phyloP scores from a whole-genome alignment of 352 stramenopile species.

The Phytophthora sp. region DNA sequence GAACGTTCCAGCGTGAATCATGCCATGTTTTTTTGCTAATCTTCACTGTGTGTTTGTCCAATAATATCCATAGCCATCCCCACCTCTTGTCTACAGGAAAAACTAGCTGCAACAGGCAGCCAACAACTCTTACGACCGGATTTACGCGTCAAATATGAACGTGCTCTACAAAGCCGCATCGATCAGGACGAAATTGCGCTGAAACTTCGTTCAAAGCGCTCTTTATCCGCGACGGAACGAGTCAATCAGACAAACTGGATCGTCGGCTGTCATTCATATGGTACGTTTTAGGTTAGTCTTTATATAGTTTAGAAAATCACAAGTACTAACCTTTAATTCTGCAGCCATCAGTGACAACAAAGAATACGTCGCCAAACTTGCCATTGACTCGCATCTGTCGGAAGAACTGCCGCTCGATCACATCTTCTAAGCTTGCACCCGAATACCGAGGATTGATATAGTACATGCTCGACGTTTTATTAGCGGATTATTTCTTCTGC shows the following conservation, averaged over 20 bases:
- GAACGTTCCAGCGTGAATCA: not conserved
- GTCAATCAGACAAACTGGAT: constrained; percentile 67
- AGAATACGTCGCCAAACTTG: constrained; percentile 77
- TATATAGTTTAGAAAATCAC: not conserved
- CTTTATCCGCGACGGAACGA: constrained; percentile 52
- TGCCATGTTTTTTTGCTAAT: constrained; percentile 2
- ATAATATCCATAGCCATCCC: constrained; percentile 54
- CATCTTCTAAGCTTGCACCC: constrained; percentile 51
- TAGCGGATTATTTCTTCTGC: constrained; percentile 28
- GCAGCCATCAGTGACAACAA: constrained; percentile 85
- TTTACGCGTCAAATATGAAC: constrained; percentile 57
- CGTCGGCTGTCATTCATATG: constrained; percentile 75
- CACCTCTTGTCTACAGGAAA: constrained; percentile 62
- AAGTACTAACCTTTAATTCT: not conserved
- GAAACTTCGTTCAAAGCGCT: constrained; percentile 32
- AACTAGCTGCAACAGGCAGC: constrained; percentile 42
- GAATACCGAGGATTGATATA: constrained; percentile 21
- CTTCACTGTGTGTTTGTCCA: not conserved
- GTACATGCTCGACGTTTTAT: constrained; percentile 37
- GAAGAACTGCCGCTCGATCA: constrained; percentile 63
- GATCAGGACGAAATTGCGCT: constrained; percentile 8
- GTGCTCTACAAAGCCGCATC: constrained; percentile 45
- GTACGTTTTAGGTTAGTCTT: constrained; percentile 42
- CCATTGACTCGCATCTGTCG: constrained; percentile 78
- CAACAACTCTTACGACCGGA: constrained; percentile 30